These are phyloP conservation scores for Polytrichum formosum DNA, from an alignment of 225 moss, liverwort and hornwort genomes.

Conservation along the genomic window DNA sequence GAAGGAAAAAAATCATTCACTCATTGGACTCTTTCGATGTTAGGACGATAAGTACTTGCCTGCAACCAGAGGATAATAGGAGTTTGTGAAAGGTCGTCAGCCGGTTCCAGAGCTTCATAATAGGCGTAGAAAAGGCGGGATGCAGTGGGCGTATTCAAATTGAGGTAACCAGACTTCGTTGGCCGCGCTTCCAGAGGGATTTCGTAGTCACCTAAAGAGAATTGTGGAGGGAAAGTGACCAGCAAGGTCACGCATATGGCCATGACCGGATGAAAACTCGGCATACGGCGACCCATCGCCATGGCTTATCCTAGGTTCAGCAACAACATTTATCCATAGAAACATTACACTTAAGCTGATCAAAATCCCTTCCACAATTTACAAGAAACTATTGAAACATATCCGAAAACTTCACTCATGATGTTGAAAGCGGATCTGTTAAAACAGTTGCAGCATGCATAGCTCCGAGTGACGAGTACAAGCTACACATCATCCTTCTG, in stretches of 20 bases:
- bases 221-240: slow-evolving; percentile 4
- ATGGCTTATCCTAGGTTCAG: background rate
- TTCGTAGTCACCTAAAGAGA: slow-evolving; percentile 12
- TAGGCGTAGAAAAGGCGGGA: slow-evolving; percentile 44
- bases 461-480: too few relatives aligned
- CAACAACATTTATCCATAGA: background rate
- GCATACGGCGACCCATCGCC: background rate
- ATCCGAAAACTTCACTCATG: too few relatives aligned
- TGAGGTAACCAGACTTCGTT: slow-evolving; percentile 44
- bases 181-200: slow-evolving; percentile 34
- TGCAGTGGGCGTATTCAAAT: slow-evolving; percentile 30
- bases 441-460: too few relatives aligned
- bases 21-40: too few relatives aligned
- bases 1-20: too few relatives aligned
- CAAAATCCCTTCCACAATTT: background rate
- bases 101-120: slow-evolving; percentile 42
- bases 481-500: too few relatives aligned
- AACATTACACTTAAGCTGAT: background rate
- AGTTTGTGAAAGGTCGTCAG: slow-evolving; percentile 22
- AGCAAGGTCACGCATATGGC: slow-evolving; percentile 7
- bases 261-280: background rate
- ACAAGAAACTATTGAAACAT: too few relatives aligned
- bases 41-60: slow-evolving; percentile 7
- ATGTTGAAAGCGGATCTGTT: too few relatives aligned
- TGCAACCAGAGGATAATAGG: slow-evolving; percentile 51